Conservation (phyloP, 305 asterid species). For the Fraxinus nigra region DNA sequence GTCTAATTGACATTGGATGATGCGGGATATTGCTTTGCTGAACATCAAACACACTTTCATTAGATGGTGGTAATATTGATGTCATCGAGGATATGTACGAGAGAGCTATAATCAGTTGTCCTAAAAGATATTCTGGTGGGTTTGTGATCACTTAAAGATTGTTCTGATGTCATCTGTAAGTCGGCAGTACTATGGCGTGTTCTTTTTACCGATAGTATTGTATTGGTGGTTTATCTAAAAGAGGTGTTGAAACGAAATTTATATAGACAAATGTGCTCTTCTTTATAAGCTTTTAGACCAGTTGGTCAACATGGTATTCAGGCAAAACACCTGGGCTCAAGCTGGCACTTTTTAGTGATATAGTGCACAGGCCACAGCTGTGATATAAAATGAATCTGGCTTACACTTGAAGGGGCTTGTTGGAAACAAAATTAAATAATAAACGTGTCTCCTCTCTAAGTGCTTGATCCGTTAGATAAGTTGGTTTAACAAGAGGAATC, state of each 20-base stretch:
- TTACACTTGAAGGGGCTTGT: not conserved
- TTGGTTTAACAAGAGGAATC: not conserved
- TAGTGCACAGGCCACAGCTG: not conserved
- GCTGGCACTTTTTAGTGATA: not conserved
- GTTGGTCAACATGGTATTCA: slow-evolving; percentile 3
- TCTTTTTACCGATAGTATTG: not conserved
- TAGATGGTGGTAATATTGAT: not conserved
- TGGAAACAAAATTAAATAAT: not conserved
- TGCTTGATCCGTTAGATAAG: not conserved
- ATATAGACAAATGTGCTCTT: not conserved
- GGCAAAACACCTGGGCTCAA: not conserved
- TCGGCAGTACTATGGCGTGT: not conserved
- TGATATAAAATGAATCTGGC: not conserved
- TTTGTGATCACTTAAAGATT: not conserved
- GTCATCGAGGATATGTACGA: not conserved
- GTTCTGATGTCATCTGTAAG: not conserved
- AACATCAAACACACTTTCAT: not conserved
- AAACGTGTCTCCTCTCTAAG: not conserved
- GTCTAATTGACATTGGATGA: not conserved
- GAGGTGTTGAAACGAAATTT: not conserved
- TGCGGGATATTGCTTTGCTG: slow-evolving; percentile 4
- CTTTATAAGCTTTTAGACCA: not conserved
- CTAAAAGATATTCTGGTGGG: not conserved
- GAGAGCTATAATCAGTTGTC: slow-evolving; percentile 7
- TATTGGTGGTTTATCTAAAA: not conserved